phyloP scores from a whole-genome alignment of 2,329 filamentous ascomycete genomes.

The Capronia epimyces region DNA sequence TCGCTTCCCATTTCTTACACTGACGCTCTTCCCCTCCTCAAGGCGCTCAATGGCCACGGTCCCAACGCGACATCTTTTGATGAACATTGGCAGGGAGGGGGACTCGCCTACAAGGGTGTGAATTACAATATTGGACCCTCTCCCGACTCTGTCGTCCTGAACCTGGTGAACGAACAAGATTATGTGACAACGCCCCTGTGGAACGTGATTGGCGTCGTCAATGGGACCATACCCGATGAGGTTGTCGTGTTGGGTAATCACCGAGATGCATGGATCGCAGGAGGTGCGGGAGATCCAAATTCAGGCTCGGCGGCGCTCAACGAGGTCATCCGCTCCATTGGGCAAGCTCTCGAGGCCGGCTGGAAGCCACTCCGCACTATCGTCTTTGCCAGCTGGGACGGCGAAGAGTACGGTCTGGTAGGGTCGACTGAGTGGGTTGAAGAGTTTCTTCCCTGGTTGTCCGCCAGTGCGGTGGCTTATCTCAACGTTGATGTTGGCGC shows the following conservation, averaged over 20 bases:
- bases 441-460: slow-evolving; percentile 77
- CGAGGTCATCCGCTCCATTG: slow-evolving; percentile 71
- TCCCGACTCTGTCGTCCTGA: slow-evolving; percentile 62
- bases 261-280: slow-evolving; percentile 81
- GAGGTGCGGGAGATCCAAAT: slow-evolving; percentile 78
- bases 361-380: slow-evolving; percentile 87
- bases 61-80: slow-evolving; percentile 70
- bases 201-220: slow-evolving; percentile 90
- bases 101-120: slow-evolving; percentile 71
- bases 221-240: slow-evolving; percentile 71
- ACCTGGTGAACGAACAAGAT: slow-evolving; percentile 72
- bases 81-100: slow-evolving; percentile 65
- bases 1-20: slow-evolving; percentile 85
- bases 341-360: slow-evolving; percentile 62
- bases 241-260: slow-evolving; percentile 90
- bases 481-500: slow-evolving; percentile 78
- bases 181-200: slow-evolving; percentile 77
- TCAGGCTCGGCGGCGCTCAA: slow-evolving; percentile 74
- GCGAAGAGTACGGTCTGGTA: slow-evolving; percentile 78
- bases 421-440: slow-evolving; percentile 93
- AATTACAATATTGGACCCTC: slow-evolving; percentile 81
- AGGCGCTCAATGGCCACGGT: slow-evolving; percentile 82
- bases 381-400: slow-evolving; percentile 81
- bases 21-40: slow-evolving; percentile 82
- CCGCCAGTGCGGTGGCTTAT: slow-evolving; percentile 68